phyloP scores from a whole-genome alignment of 2,329 filamentous ascomycete species.

The Bipolaris sorokiniana region DNA sequence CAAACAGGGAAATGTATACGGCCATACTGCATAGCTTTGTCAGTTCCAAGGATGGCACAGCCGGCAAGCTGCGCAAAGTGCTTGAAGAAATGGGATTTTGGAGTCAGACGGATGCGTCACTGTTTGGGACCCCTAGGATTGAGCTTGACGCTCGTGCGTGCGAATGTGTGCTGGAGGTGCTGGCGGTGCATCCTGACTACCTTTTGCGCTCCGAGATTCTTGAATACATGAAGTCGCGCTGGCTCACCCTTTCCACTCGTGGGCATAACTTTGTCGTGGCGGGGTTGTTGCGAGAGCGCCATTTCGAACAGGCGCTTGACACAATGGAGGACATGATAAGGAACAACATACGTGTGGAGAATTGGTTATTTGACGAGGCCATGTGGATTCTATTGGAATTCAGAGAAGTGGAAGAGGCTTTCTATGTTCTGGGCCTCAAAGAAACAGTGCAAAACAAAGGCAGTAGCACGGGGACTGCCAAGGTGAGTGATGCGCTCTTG shows the following conservation, averaged over 20 bases:
- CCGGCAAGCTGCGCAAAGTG: constrained; percentile 66
- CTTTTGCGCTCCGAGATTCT: constrained; percentile 74
- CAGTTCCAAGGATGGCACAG: constrained; percentile 68
- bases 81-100: constrained; percentile 70
- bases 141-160: constrained; percentile 70
- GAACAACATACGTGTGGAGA: constrained; percentile 61
- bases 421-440: constrained; percentile 64
- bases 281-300: constrained; percentile 78
- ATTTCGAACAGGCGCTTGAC: constrained; percentile 79
- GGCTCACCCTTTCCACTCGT: constrained; percentile 67
- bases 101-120: constrained; percentile 2
- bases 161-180: constrained; percentile 72
- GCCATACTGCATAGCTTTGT: constrained; percentile 76
- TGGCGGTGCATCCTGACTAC: constrained; percentile 87
- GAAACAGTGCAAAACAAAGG: constrained; percentile 30
- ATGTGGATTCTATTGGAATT: constrained; percentile 74
- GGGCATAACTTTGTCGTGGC: constrained; percentile 72
- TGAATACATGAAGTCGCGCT: constrained; percentile 73
- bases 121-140: constrained; percentile 58
- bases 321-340: constrained; percentile 71
- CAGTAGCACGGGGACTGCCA: constrained; percentile 29
- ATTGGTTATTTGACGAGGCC: constrained; percentile 81
- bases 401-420: constrained; percentile 77
- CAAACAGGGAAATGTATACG: constrained; percentile 70
- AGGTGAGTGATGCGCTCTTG: constrained; percentile 65